Base-by-base conservation (phyloP, 176 grass and related monocot genomes). In the Avena insularis region DNA sequence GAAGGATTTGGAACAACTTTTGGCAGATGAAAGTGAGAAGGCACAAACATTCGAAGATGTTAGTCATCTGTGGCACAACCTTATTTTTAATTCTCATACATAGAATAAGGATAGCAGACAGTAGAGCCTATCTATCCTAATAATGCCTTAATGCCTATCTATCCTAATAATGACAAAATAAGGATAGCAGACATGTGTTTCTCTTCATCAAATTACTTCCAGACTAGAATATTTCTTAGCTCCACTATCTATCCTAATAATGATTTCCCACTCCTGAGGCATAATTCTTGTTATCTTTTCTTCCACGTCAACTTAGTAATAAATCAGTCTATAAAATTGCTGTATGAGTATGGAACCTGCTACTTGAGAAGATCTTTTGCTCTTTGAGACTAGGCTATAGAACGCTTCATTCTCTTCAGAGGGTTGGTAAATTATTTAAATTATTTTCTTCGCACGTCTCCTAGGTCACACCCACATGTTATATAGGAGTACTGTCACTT, bases 41-140 rank as follows among this genome's bases (percentile, higher is more conserved):
- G 84, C 49, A 2, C 93, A 95, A 78, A 84, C 79, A 75, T 89
- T 86, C 69, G 93, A 98, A 84, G 91, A 98, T 92, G 96, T 95
- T 87, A 84, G 65, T 90, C 77, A 84, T 36, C 65, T 68, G 5
- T 83, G 50, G 19, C 7, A 14, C 57, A 23, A 56, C 8, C 63
- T 27, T 38, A 19, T 63, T 91, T 87, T 84, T 19, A 35, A 46
- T 83, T 83, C n/a, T 59, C 67, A 46, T 29, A 79, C 21, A 17
- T n/a, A 72, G 65, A 62, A 71, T n/a, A 83, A 55, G 29, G 16
- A 83, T 43, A 79, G 47, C 46, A 78, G 9, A 68, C 50, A 81
- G 38, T 82, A 48, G 59, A 49, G 67, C 67, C 23, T 23, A 23
- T 23, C 23, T 23, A 23, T 23, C 23, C 23, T 23, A 23, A 43